Percentiles rank a stretch among this genome's conserved stretches.
Conservation (phyloP, 2,329 filamentous ascomycete species). For the Stachybotrys chlorohalonatus region DNA sequence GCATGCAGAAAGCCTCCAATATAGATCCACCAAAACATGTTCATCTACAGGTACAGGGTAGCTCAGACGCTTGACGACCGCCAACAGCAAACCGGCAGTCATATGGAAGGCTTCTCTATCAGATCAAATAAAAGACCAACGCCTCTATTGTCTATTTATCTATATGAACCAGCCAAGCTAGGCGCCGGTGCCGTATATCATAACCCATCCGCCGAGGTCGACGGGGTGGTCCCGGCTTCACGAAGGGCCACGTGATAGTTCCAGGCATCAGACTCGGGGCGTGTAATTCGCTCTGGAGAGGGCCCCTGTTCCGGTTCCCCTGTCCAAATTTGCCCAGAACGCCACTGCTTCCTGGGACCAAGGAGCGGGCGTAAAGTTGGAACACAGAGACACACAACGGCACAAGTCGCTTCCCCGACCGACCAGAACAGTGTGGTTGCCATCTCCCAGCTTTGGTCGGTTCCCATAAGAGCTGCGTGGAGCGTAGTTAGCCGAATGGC, state of each 20-base stretch:
- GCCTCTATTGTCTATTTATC: too few species aligned
- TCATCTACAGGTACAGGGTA: too few species aligned
- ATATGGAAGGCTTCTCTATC: too few species aligned
- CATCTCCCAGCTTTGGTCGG: neutral
- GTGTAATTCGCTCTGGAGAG: neutral
- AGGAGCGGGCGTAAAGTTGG: neutral
- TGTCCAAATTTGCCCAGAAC: neutral
- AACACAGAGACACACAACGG: neutral
- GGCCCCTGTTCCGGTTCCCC: neutral
- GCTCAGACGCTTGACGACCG: too few species aligned
- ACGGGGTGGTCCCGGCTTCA: neutral
- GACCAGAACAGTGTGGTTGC: neutral
- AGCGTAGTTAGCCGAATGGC: neutral
- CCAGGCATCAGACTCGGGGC: neutral
- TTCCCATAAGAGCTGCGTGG: neutral
- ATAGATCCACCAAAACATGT: too few species aligned
- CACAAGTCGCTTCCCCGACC: neutral
- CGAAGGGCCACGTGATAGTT: neutral
- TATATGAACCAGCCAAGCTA: too few species aligned
- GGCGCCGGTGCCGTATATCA: too few species aligned
- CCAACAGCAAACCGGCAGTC: too few species aligned
- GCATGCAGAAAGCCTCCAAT: too few species aligned
- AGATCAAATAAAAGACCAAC: too few species aligned
- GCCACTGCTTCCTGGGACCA: neutral
- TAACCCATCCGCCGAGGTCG: too few species aligned